Evolutionary conservation across 2,329 filamentous ascomycete species (phyloP).

Genomic region (Fusarium globosum): DNA sequence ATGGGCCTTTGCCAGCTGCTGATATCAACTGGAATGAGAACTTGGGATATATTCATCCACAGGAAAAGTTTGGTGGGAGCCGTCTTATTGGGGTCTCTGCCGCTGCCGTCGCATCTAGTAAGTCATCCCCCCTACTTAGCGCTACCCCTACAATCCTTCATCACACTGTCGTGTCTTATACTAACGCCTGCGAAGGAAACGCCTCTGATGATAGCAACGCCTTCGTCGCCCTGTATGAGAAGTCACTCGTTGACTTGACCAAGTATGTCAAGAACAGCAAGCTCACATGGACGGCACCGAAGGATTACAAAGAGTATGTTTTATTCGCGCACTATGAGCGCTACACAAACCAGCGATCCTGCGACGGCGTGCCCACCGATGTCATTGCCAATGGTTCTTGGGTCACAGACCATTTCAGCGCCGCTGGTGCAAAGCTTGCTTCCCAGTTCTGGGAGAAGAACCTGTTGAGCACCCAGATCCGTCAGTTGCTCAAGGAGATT

Average conservation of each 20-base stretch:
- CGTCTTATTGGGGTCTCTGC: neutral
- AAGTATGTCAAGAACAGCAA: neutral
- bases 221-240: neutral
- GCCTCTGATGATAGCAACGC: accelerated
- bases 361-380: neutral
- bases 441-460: neutral
- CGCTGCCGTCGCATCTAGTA: neutral
- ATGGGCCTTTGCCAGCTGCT: neutral
- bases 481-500: neutral
- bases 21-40: neutral
- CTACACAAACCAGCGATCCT: neutral
- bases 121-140: no score
- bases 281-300: neutral
- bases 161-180: neutral
- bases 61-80: neutral
- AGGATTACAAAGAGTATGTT: neutral
- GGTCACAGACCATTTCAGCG: neutral
- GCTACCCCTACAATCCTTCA: no score
- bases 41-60: accelerated
- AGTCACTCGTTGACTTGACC: neutral
- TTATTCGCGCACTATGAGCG: neutral
- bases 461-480: neutral
- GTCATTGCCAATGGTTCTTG: neutral
- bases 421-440: neutral
- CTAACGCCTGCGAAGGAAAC: neutral